Base-by-base conservation (phyloP, 352 stramenopile genomes). In the Pythium folliculosum region DNA sequence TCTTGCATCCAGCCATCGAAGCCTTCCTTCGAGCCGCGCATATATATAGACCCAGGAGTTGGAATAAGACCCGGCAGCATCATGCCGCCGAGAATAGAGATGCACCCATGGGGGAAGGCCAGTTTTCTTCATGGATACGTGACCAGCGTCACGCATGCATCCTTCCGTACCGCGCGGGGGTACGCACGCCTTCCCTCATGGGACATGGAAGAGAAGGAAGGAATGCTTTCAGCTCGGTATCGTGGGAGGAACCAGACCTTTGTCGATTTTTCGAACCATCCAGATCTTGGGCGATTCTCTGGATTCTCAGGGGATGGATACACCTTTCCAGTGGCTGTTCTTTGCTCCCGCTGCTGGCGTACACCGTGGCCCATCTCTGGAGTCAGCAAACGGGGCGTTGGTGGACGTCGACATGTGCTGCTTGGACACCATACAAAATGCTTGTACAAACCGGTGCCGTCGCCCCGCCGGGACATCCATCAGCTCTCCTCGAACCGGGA, bases 301-400 rank as follows among this genome's bases (percentile, higher is more conserved):
- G 27, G 57, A 63, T 63, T 63, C 40, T 21, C 40, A 22, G 23
- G 30, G 57, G 27, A 63, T 63, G 57, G 57, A 63, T 63, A 63
- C 57, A 63, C 57, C 27, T 52, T 43, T 52, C 27, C 23, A 5
- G 4, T 55, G 57, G 21, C 35, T 53, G 47, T 61, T 67, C 52
- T 67, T 49, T 67, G 25, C 19, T 17, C 45, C 43, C 14, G 25
- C 8, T 17, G 3, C 27, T 67, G 50, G 48, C 53, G 30, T 54
- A 52, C 62, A 51, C 47, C 7, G n/a, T 12, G 47, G 55, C 63
- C 50, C 63, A 69, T 69, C 63, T 48, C 35, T 55, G 63, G 63
- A 69, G 54, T 58, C 63, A 64, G 62, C 43, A 68, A 62, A 61
- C 52, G 44, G 37, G 61, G 54, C 61, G 55, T 17, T 8, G 17